Evolutionary conservation across 2,329 filamentous ascomycete species (phyloP), one percentile per base, ranked within the genome.

Genomic region (Grosmannia clavigera): DNA sequence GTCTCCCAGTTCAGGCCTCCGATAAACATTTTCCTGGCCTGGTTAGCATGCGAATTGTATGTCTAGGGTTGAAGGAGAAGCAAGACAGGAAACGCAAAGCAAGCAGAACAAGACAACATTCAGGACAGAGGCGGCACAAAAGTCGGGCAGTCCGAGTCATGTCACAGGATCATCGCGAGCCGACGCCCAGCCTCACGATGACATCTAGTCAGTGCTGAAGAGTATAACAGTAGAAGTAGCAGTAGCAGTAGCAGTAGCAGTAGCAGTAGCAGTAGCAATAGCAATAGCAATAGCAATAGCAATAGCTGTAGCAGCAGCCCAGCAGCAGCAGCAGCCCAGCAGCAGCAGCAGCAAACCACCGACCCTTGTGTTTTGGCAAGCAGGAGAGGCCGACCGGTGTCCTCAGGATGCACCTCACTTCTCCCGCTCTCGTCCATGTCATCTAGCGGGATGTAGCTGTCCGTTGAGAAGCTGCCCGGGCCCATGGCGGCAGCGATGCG

Each of bases 1-100:
- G 94, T 99, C 75, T 99, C 94, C 94, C 94, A 99, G 71, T 99
- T 99, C 60, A 99, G 77, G 50, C 94, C 94, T 68, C 94, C 94
- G 74, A 99, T 99, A 69, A 99, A 99, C 94, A 99, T 99, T 78
- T 99, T 99, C 69, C 94, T 99, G 29, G 19, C 48, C 22, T 14
- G n/a, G 70, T 33, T 51, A 54, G 61, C 55, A 38, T 54, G 31
- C 35, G 40, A 46, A n/a, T 4, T 16, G 16, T 25, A 25, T n/a
- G 38, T 14, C 29, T 7, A 52, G 14, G 29, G 50, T 16, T 11
- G 27, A 33, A 16, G 19, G 25, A 53, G 16, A 38, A 43, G 27
- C 10, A 46, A 5, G 22, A 57, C 31, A 56, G 11, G 4, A 6
- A 57, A 48, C 38, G 12, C 25, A 53, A 43, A 48, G 14, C 52